Percentiles rank a stretch among this genome's conserved stretches.
These are phyloP conservation scores for Zygosaccharomyces bailii DNA, from an alignment of 805 yeast genomes.

Conservation along the genomic window DNA sequence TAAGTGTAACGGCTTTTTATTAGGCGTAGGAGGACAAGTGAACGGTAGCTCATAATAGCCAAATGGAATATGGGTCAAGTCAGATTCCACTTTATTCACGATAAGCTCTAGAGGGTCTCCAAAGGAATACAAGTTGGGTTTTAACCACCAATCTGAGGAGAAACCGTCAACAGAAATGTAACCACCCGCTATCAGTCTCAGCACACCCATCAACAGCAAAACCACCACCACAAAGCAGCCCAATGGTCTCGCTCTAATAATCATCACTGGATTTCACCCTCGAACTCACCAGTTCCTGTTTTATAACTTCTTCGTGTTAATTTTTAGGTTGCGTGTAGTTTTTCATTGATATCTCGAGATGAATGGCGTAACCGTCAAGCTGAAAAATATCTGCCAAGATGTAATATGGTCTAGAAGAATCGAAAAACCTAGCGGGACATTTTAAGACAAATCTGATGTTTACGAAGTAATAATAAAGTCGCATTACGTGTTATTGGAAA, in stretches of 20 bases:
- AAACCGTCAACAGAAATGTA: neutral
- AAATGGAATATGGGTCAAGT: slow-evolving; percentile 65
- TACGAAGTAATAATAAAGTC: too few relatives aligned
- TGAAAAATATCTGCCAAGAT: neutral
- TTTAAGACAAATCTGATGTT: too few relatives aligned
- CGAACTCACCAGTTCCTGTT: neutral
- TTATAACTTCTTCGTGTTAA: neutral
- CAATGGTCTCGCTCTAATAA: slow-evolving; percentile 10
- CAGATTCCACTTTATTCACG: slow-evolving; percentile 77
- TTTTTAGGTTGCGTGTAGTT: neutral
- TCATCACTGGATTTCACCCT: slow-evolving; percentile 5
- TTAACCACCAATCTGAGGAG: slow-evolving; percentile 24
- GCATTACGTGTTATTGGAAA: too few relatives aligned
- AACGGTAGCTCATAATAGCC: slow-evolving; percentile 76
- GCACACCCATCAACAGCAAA: slow-evolving; percentile 8
- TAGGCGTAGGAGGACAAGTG: slow-evolving; percentile 63
- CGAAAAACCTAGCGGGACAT: neutral
- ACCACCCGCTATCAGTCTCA: slow-evolving; percentile 5
- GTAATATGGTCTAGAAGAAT: neutral
- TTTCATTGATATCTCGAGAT: neutral
- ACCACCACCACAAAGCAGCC: slow-evolving; percentile 7
- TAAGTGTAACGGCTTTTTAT: slow-evolving; percentile 58
- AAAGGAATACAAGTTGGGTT: slow-evolving; percentile 37
- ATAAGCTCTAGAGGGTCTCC: slow-evolving; percentile 66
- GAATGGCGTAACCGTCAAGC: neutral